These are phyloP conservation scores for Silene conica DNA, from an alignment of 148 eudicot species.

Conservation along the genomic window DNA sequence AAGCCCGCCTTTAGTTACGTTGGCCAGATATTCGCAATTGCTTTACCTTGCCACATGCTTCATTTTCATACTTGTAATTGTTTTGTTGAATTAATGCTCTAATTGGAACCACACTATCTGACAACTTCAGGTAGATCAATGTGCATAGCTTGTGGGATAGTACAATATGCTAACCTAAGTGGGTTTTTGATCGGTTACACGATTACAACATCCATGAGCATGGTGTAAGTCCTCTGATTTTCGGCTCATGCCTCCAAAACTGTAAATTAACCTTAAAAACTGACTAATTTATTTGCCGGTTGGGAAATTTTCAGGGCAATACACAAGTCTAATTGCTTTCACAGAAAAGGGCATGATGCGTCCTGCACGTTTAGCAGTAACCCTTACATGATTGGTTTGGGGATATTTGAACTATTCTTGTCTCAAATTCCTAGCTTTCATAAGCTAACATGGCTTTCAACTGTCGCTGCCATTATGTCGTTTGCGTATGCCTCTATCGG, in stretches of 20 bases:
- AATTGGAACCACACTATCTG: neutral
- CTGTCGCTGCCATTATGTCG: conserved; percentile 69
- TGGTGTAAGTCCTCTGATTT: conserved; percentile 46
- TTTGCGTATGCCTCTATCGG: conserved; percentile 64
- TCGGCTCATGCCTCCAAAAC: neutral
- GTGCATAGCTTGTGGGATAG: conserved; percentile 40
- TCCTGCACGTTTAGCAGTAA: conserved; percentile 39
- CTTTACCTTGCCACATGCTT: too few relatives aligned
- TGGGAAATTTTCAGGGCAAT: conserved; percentile 41
- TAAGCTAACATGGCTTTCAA: conserved; percentile 54
- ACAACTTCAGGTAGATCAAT: conserved; percentile 31
- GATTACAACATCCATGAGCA: conserved; percentile 62
- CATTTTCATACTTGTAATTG: too few relatives aligned
- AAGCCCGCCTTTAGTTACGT: too few relatives aligned
- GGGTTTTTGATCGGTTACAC: conserved; percentile 57
- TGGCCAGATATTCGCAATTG: too few relatives aligned
- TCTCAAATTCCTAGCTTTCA: conserved; percentile 68
- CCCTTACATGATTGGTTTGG: conserved; percentile 55
- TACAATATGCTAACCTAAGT: conserved; percentile 46
- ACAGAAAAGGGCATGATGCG: conserved; percentile 42
- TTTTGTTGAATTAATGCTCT: neutral
- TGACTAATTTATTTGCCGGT: neutral
- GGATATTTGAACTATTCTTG: conserved; percentile 51
- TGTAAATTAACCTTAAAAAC: too few relatives aligned
- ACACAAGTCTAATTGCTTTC: conserved; percentile 61